These are phyloP conservation scores for Backusella parvicylindrica DNA, from an alignment of 192 early-diverging fungal genomes.

Conservation along the genomic window DNA sequence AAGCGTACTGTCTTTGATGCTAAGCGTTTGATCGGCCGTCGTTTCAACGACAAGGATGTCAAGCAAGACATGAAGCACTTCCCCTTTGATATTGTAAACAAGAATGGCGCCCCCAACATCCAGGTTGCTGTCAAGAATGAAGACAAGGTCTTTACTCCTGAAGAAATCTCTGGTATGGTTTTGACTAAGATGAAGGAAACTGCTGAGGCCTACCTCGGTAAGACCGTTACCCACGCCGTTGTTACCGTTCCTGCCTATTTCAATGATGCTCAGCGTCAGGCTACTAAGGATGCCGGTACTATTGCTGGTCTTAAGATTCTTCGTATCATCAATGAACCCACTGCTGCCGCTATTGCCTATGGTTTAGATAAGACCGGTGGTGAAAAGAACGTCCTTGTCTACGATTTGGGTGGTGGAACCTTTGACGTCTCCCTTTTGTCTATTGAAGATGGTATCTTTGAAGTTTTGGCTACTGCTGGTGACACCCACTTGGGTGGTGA, in stretches of 20 bases:
- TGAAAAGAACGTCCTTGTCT: slow-evolving; percentile 91
- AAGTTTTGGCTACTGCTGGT: slow-evolving; percentile 96
- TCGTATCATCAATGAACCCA: slow-evolving; percentile 95
- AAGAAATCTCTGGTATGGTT: slow-evolving; percentile 97
- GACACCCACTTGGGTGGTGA: slow-evolving; percentile 99
- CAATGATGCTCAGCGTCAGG: slow-evolving; percentile 90
- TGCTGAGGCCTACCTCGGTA: slow-evolving; percentile 79
- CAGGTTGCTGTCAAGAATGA: slow-evolving; percentile 78
- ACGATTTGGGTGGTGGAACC: slow-evolving; percentile 96
- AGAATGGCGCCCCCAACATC: slow-evolving; percentile 75
- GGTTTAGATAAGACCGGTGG: slow-evolving; percentile 91
- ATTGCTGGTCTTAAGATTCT: slow-evolving; percentile 82
- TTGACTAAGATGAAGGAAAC: slow-evolving; percentile 89
- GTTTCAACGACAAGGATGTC: slow-evolving; percentile 81
- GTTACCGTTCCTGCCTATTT: slow-evolving; percentile 93
- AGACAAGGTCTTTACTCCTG: slow-evolving; percentile 78
- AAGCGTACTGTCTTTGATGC: slow-evolving; percentile 89
- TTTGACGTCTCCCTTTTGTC: slow-evolving; percentile 96
- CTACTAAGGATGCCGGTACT: slow-evolving; percentile 87
- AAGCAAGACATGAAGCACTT: slow-evolving; percentile 91
- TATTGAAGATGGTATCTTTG: slow-evolving; percentile 97
- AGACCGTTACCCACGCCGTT: slow-evolving; percentile 79
- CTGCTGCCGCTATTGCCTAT: slow-evolving; percentile 98
- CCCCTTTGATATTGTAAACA: slow-evolving; percentile 80
- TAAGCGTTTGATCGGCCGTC: slow-evolving; percentile 87